Evolutionary conservation across 257 asterid genomes (phyloP).

Genomic region (Ehretia macrophylla): DNA sequence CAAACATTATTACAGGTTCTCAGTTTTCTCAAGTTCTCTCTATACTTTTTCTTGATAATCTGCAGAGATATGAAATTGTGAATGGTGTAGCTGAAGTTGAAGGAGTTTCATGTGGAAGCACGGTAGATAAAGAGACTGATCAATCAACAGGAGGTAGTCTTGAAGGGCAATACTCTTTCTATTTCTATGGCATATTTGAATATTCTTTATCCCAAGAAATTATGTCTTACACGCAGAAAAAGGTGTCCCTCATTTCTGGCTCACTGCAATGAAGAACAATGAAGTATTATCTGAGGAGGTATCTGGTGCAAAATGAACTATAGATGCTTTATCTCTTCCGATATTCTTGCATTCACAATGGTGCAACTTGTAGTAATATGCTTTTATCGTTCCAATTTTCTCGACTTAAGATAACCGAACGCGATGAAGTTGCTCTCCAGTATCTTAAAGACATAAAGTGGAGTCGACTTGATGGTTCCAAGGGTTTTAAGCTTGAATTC

Average conservation of each 20-base stretch:
- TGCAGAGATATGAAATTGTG: slow-evolving; percentile 10
- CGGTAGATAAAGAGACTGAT: neutral
- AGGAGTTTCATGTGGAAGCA: neutral
- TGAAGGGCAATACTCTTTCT: neutral
- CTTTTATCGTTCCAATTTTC: neutral
- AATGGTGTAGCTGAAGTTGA: slow-evolving; percentile 11
- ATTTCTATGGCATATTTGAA: neutral
- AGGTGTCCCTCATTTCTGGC: slow-evolving; percentile 17
- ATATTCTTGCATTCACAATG: neutral
- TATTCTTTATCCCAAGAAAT: neutral
- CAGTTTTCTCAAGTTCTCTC: neutral
- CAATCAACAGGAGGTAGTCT: neutral
- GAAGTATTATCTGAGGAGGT: slow-evolving; percentile 12
- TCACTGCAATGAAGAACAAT: slow-evolving; percentile 21
- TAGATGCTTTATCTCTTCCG: neutral
- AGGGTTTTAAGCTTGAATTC: slow-evolving; percentile 11
- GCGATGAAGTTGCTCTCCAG: slow-evolving; percentile 12
- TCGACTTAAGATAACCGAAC: slow-evolving; percentile 14
- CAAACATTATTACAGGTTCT: neutral
- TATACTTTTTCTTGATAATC: neutral
- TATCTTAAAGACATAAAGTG: slow-evolving; percentile 15
- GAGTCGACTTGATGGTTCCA: slow-evolving; percentile 7
- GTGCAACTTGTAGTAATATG: neutral
- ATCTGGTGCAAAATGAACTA: neutral
- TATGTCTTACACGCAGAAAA: slow-evolving; percentile 5